Conservation (phyloP, 495 filamentous ascomycete genomes). For the Xylaria venustula region DNA sequence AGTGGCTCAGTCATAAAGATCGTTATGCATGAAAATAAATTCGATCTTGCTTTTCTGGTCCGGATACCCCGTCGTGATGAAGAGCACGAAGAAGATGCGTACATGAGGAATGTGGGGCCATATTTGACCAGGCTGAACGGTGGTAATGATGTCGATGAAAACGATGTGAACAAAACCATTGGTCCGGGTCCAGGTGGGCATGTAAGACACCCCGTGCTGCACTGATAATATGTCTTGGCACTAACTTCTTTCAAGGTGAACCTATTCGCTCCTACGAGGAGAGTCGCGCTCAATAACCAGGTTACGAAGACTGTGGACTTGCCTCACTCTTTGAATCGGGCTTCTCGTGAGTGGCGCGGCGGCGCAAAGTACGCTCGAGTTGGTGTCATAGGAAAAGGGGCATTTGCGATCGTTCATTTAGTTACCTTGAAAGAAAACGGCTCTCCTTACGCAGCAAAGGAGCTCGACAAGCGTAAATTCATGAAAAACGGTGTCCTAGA, state of each 20-base stretch:
- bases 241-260: conserved; percentile 25
- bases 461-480: conserved; percentile 84
- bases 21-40: conserved; percentile 47
- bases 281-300: neutral
- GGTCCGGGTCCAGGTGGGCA: conserved; percentile 47
- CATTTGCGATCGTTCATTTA: conserved; percentile 90
- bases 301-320: neutral
- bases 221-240: neutral
- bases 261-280: conserved; percentile 22
- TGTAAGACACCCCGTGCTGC: conserved; percentile 26
- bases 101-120: conserved; percentile 54
- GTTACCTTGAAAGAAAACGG: conserved; percentile 78
- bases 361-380: conserved; percentile 79
- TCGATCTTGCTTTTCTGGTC: conserved; percentile 74
- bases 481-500: conserved; percentile 84
- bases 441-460: conserved; percentile 80
- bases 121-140: conserved; percentile 44
- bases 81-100: conserved; percentile 50
- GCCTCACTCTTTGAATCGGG: conserved; percentile 15
- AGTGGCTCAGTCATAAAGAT: conserved; percentile 73
- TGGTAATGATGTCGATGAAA: neutral
- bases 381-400: conserved; percentile 80
- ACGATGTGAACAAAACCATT: conserved; percentile 39
- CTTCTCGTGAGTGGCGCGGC: conserved; percentile 68
- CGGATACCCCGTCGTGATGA: conserved; percentile 74